phyloP scores from a whole-genome alignment of 345 rosid genomes.

The Boechera retrofracta region DNA sequence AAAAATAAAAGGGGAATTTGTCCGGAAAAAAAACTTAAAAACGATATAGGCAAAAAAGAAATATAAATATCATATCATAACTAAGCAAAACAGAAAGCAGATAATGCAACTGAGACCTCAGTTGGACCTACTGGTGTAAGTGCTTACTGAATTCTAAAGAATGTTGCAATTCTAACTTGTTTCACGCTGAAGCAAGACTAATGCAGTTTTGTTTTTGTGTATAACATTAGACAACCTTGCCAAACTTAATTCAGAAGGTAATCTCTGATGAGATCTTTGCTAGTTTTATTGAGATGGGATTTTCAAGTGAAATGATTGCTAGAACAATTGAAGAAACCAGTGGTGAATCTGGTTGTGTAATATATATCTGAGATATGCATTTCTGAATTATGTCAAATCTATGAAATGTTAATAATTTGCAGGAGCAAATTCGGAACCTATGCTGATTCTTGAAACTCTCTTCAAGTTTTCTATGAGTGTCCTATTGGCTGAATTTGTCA shows the following conservation, averaged over 20 bases:
- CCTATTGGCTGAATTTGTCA: neutral
- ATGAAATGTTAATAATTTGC: neutral
- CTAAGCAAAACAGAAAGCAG: no score
- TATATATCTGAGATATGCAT: neutral
- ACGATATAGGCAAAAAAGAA: no score
- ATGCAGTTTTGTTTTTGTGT: slow-evolving; percentile 11
- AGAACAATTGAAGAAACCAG: neutral
- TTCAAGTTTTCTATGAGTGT: slow-evolving; percentile 22
- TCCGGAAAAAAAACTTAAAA: no score
- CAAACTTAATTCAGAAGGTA: neutral
- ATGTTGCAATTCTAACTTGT: neutral
- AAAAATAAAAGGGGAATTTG: no score
- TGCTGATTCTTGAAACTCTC: slow-evolving; percentile 32
- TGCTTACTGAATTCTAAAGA: neutral
- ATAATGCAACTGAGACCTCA: neutral
- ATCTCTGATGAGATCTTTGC: slow-evolving; percentile 17
- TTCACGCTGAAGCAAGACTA: neutral
- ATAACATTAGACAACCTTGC: neutral
- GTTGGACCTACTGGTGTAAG: neutral
- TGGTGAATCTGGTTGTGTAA: neutral
- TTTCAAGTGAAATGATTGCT: slow-evolving; percentile 2
- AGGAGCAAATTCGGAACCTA: slow-evolving; percentile 10
- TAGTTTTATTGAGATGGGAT: slow-evolving; percentile 24
- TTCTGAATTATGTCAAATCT: neutral
- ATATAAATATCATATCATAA: no score